A percentile compares a stretch with the other conserved stretches of the same genome.
phyloP scores from a whole-genome alignment of 352 stramenopile species.

The Sclerospora graminicola region DNA sequence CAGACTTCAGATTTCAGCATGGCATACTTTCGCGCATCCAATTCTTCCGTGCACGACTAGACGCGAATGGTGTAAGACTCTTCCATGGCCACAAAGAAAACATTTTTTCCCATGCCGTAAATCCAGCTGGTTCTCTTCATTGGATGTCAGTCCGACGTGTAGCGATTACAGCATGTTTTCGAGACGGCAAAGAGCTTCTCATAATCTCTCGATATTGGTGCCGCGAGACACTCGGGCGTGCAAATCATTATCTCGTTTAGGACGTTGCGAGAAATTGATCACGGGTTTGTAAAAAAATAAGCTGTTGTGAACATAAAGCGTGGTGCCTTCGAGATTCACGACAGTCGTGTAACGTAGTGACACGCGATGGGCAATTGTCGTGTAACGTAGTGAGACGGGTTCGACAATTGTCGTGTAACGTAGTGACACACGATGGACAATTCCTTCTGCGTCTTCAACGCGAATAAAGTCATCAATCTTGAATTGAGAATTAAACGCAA shows the following conservation, averaged over 20 bases:
- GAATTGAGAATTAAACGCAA: slow-evolving; percentile 84
- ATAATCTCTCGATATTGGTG: slow-evolving; percentile 51
- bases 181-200: slow-evolving; percentile 44
- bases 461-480: slow-evolving; percentile 84
- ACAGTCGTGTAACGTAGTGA: slow-evolving; percentile 79
- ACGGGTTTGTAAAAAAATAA: slow-evolving; percentile 87
- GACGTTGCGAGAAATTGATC: slow-evolving; percentile 81
- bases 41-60: slow-evolving; percentile 83
- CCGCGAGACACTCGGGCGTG: slow-evolving; percentile 42
- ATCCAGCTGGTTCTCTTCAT: slow-evolving; percentile 80
- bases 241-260: slow-evolving; percentile 75
- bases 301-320: slow-evolving; percentile 79
- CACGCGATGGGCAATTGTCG: too few relatives aligned
- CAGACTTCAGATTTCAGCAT: slow-evolving; percentile 86
- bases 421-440: slow-evolving; percentile 81
- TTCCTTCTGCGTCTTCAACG: slow-evolving; percentile 58
- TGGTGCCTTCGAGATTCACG: slow-evolving; percentile 72
- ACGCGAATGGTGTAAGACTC: slow-evolving; percentile 70
- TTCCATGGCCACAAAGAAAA: slow-evolving; percentile 84
- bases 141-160: slow-evolving; percentile 76
- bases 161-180: slow-evolving; percentile 77
- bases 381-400: too few relatives aligned
- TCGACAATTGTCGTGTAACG: too few relatives aligned
- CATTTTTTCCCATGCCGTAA: slow-evolving; percentile 74
- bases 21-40: slow-evolving; percentile 78